phyloP scores from a whole-genome alignment of 2,329 filamentous ascomycete species.

The Exophiala bonariae region DNA sequence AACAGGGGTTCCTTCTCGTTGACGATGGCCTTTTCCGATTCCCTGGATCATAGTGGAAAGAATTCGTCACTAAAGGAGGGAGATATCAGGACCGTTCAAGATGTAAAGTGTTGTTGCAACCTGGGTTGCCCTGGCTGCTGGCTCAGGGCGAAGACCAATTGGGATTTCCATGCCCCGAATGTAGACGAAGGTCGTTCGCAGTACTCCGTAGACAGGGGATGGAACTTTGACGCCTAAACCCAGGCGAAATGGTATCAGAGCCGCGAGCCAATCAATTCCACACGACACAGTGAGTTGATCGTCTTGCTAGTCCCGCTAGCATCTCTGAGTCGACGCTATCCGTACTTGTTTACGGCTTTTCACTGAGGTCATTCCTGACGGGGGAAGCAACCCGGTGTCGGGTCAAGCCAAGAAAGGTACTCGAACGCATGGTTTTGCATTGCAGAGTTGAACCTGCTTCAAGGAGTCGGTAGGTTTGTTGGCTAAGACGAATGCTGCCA shows the following conservation, averaged over 20 bases:
- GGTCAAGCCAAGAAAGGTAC: slow-evolving; percentile 10
- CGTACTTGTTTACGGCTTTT: slow-evolving; percentile 2
- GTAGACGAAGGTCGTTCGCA: slow-evolving; percentile 15
- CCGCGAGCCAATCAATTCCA: slow-evolving; percentile 16
- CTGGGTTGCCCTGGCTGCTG: background rate
- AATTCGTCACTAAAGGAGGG: too few relatives aligned
- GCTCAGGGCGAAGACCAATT: slow-evolving; percentile 12
- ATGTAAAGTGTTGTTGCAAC: background rate
- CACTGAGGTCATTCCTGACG: background rate
- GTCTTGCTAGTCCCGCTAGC: slow-evolving; percentile 12
- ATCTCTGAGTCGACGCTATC: slow-evolving; percentile 9
- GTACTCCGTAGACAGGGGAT: slow-evolving; percentile 16
- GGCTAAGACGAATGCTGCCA: slow-evolving; percentile 7
- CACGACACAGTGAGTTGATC: slow-evolving; percentile 4
- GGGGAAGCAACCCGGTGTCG: slow-evolving; percentile 18
- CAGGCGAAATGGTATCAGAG: slow-evolving; percentile 18
- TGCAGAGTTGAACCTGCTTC: too few relatives aligned
- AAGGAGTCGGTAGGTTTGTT: slow-evolving; percentile 1
- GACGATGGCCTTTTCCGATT: too few relatives aligned
- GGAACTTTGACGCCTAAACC: slow-evolving; percentile 21
- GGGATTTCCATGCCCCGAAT: slow-evolving; percentile 13
- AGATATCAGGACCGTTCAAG: too few relatives aligned
- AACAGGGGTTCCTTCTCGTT: too few relatives aligned
- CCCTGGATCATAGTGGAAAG: too few relatives aligned
- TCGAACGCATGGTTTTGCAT: too few relatives aligned